These are phyloP conservation scores for Cardamine occulta DNA, from an alignment of 345 rosid genomes.

Conservation along the genomic window DNA sequence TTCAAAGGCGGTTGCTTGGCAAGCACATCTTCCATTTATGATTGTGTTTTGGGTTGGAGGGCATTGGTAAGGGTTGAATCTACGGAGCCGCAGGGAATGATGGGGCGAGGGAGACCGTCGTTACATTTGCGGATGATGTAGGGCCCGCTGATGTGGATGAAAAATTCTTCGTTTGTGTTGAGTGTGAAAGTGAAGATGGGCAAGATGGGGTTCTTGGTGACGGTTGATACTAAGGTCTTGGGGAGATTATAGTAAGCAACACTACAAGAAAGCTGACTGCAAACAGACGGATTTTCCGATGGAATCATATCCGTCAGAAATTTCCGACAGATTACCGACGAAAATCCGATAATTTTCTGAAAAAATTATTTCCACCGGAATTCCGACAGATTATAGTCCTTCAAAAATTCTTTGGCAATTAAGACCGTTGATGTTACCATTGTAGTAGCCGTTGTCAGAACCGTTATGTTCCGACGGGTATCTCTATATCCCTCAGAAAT, in stretches of 20 bases:
- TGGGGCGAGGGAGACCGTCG: conserved; percentile 20
- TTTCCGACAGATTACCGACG: no score
- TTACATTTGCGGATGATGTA: conserved; percentile 35
- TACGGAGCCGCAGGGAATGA: conserved; percentile 30
- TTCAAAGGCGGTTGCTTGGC: conserved; percentile 43
- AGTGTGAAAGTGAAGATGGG: conserved; percentile 42
- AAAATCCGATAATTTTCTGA: no score
- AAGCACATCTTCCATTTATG: conserved; percentile 34
- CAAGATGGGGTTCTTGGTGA: conserved; percentile 43
- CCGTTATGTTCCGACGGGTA: no score
- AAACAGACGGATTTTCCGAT: no score
- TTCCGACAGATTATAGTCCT: no score
- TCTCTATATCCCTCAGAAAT: no score
- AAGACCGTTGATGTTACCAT: no score
- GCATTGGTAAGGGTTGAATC: conserved; percentile 30
- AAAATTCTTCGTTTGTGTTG: conserved; percentile 32
- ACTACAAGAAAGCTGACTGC: no score
- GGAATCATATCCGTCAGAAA: no score
- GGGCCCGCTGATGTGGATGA: conserved; percentile 43
- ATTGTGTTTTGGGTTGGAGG: conserved; percentile 28
- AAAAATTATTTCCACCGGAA: no score
- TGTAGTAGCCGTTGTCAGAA: no score
- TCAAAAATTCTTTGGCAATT: no score
- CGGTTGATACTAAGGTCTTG: conserved; percentile 38
- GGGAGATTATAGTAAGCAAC: not conserved